Percentiles rank a stretch among this genome's conserved stretches.
Conservation (phyloP, 306 rosid genomes). For the Medicago truncatula region DNA sequence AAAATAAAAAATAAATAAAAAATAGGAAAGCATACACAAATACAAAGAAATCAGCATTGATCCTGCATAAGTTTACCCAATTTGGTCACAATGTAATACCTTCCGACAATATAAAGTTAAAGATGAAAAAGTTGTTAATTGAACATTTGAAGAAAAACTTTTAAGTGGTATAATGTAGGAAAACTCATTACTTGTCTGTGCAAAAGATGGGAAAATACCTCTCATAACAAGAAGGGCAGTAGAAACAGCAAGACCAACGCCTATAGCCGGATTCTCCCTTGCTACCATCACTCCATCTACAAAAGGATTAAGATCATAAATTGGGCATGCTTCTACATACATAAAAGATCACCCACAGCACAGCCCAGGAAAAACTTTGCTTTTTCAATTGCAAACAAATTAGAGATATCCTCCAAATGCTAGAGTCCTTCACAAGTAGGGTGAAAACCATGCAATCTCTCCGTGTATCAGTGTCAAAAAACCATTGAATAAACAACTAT, state of each 20-base stretch:
- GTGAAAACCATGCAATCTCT: not conserved
- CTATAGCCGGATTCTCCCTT: slow-evolving; percentile 66
- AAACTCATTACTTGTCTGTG: slow-evolving; percentile 9
- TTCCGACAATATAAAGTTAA: slow-evolving; percentile 10
- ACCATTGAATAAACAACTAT: not conserved
- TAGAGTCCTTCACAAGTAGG: not conserved
- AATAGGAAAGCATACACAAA: not conserved
- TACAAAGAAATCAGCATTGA: not conserved
- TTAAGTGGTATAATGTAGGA: not conserved
- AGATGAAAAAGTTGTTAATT: slow-evolving; percentile 13
- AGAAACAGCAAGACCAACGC: slow-evolving; percentile 64
- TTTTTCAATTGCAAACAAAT: not conserved
- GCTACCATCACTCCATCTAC: slow-evolving; percentile 66
- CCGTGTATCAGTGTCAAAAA: not conserved
- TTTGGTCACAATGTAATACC: slow-evolving; percentile 11
- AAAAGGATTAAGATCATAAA: slow-evolving; percentile 34
- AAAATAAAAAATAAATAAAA: too few species aligned
- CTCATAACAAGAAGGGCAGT: slow-evolving; percentile 68
- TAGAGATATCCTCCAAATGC: slow-evolving; percentile 1
- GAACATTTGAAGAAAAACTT: slow-evolving; percentile 31
- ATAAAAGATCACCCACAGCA: slow-evolving; percentile 10
- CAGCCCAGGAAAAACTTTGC: not conserved
- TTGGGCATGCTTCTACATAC: slow-evolving; percentile 2
- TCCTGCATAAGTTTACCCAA: slow-evolving; percentile 21
- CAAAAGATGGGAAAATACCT: slow-evolving; percentile 53